Base-by-base conservation (phyloP, 108 stramenopile genomes). In the Aureococcus anophagefferens region DNA sequence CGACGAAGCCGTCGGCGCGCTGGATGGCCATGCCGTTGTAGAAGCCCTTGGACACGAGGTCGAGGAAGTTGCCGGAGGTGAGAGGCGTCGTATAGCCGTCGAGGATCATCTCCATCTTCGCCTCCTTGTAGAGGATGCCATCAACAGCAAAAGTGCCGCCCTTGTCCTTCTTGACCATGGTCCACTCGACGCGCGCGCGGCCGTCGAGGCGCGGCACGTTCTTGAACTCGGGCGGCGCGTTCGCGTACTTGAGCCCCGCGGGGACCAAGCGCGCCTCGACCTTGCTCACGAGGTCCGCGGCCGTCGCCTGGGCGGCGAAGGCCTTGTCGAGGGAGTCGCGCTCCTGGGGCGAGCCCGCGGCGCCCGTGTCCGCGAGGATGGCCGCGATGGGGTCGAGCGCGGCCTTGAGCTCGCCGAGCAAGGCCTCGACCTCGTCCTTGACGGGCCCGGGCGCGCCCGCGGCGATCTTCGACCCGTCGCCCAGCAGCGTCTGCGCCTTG, bases 1-100 rank as follows among this genome's bases (percentile, higher is more conserved):
- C 96, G 30, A 97, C 96, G 82, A 97, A 97, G 0, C 96, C 96
- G 78, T 97, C 96, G 29, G 89, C 86, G 74, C 96, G 80, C 75
- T 93, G 94, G 79, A 96, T 95, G 33, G 83, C 74, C 93, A 93
- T 94, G 69, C 91, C 87, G 84, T 88, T 87, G 88, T 96, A 96
- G 74, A 94, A 95, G 15, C 96, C 96, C 74, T 93, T 96, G 63
- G 91, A 77, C 28, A 97, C 91, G 68, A 97, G 83, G 69, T 97
- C 96, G 21, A 96, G 72, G 79, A 97, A 94, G 81, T 93, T 94
- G 37, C 96, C 85, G 63, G 89, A 84, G 25, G 96, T 96, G 21
- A 97, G 84, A 21, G 96, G 96, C 30, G 94, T 91, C 77, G 77
- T 77, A 78, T 91, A 96, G 4, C 95, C 96, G 84, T 95, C 96